Base-by-base conservation (phyloP, 169 alveolate species). In the Cryptosporidium baileyi region DNA sequence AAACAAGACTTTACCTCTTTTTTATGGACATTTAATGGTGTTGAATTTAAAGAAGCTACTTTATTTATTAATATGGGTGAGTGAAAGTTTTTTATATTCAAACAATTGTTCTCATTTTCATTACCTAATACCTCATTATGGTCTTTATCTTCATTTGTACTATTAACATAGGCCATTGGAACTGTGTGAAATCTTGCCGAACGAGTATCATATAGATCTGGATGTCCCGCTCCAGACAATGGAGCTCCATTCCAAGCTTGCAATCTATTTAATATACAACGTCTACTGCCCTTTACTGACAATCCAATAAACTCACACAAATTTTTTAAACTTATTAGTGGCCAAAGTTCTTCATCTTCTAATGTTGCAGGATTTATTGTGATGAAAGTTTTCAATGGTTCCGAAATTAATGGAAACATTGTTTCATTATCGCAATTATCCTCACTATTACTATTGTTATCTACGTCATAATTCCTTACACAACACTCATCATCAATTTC, bases 241-340 rank as follows among this genome's bases (percentile, higher is more conserved):
- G 85, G 85, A 54, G 85, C 85, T 52, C 67, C 85, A 28, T 74
- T 74, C 85, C 85, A 74, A 74, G 63, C 57, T 26, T 74, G 85
- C 22, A 74, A 44, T 17, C 85, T 74, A 38, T 57, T 57, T n/a
- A 74, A 57, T 19, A 74, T 54, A 11, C 65, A 38, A 22, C 57
- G 49, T 61, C 85, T 74, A n/a, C 36, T 74, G 11, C 85, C 85
- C 63, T 59, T 74, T 19, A 54, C 74, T 0, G 65, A 57, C 15
- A 74, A 38, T n/a, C 85, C 85, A 24, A 74, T 47, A 57, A 38
- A 74, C 17, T 54, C 60, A 28, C 85, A 74, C 43, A 74, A 43
- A 36, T 61, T 57, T n/a, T 57, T 51, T 59, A 74, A 32, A 40
- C 67, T 74, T 19, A 38, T 32, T 8, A 57, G 44, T 13, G 85